These are phyloP conservation scores for Zizania palustris DNA, from an alignment of 202 grass and related monocot species.

Conservation along the genomic window DNA sequence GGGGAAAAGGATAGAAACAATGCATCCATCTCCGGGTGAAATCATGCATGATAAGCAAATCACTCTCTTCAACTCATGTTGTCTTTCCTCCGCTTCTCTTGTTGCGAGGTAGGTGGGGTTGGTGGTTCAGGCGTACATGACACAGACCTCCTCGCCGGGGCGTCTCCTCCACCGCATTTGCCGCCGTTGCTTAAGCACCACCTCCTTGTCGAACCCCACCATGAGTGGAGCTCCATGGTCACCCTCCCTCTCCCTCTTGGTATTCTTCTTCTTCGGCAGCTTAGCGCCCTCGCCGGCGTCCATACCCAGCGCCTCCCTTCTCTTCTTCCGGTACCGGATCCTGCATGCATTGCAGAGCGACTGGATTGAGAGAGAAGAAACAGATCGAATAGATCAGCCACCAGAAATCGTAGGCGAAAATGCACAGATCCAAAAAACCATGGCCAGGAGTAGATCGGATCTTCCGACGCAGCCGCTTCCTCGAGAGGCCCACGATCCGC, in stretches of 20 bases:
- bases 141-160: conserved; percentile 83
- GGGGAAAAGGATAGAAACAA: conserved; percentile 30
- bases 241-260: conserved; percentile 33
- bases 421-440: conserved; percentile 26
- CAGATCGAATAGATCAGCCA: conserved; percentile 48
- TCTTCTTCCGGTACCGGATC: conserved; percentile 94
- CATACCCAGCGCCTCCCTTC: conserved; percentile 59
- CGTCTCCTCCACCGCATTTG: conserved; percentile 57
- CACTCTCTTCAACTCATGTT: conserved; percentile 2
- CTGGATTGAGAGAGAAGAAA: conserved; percentile 32
- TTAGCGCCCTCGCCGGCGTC: conserved; percentile 41
- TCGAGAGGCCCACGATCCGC: too few species aligned
- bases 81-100: not conserved
- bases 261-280: conserved; percentile 45
- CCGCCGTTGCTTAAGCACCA: conserved; percentile 73
- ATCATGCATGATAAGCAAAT: conserved; percentile 39
- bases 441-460: not conserved
- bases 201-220: conserved; percentile 61
- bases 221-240: conserved; percentile 47
- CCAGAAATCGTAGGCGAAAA: not conserved
- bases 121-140: conserved; percentile 49
- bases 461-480: too few species aligned
- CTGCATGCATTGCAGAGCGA: conserved; percentile 97
- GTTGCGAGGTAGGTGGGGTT: not conserved
- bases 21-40: not conserved